Evolutionary conservation across 2,329 filamentous ascomycete species (phyloP).

Genomic region (Cordyceps fumosorosea): DNA sequence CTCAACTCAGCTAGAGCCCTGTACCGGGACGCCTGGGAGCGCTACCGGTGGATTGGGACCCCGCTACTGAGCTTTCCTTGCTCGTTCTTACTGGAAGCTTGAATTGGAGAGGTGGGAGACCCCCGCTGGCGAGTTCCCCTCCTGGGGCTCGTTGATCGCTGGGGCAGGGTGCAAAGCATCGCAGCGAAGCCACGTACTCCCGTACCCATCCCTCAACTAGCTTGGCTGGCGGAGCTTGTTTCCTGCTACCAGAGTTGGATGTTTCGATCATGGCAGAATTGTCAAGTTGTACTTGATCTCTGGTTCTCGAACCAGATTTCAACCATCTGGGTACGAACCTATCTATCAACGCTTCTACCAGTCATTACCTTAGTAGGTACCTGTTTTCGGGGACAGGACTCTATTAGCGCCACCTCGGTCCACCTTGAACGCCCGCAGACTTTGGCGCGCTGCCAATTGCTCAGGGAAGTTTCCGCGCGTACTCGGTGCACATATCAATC

Average conservation of each 20-base stretch:
- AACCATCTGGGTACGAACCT: too few species aligned
- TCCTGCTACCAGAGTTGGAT: too few species aligned
- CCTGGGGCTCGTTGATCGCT: neutral
- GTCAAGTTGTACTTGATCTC: neutral
- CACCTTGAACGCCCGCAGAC: neutral
- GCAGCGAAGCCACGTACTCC: neutral
- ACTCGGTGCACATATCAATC: too few species aligned
- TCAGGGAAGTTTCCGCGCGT: too few species aligned
- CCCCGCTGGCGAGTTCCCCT: neutral
- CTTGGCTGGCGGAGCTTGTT: too few species aligned
- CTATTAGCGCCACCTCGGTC: neutral
- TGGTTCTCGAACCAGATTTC: neutral
- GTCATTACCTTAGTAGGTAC: too few species aligned
- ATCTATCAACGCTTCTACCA: too few species aligned
- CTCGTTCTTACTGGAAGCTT: neutral
- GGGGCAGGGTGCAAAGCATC: neutral
- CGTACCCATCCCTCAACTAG: neutral
- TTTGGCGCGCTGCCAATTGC: neutral
- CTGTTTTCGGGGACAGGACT: neutral
- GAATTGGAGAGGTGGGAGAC: neutral
- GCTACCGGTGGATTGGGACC: slow-evolving; percentile 1
- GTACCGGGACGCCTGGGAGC: neutral
- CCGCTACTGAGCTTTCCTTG: neutral
- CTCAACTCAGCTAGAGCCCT: neutral
- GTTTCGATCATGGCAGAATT: neutral